These are phyloP conservation scores for Zygosaccharomyces pseudobailii DNA, from an alignment of 1,139 yeast species.

Conservation along the genomic window DNA sequence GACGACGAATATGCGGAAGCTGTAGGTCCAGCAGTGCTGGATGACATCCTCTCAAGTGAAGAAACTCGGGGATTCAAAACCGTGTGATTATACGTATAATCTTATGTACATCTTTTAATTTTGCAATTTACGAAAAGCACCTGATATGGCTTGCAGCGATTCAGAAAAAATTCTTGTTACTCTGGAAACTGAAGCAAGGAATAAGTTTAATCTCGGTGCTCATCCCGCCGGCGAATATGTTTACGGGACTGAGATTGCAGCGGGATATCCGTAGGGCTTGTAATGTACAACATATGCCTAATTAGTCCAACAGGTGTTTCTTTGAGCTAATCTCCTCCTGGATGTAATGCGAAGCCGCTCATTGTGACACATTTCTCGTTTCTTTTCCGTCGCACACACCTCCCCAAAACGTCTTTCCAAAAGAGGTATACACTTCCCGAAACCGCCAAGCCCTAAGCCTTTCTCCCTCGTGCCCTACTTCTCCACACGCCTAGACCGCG, in stretches of 20 bases:
- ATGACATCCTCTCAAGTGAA: constrained; percentile 16
- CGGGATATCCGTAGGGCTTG: too few relatives aligned
- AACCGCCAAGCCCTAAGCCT: background rate
- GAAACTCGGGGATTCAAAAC: background rate
- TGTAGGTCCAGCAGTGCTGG: constrained; percentile 24
- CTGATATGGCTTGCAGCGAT: background rate
- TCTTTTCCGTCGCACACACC: background rate
- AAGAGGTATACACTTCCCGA: background rate
- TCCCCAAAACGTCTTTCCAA: background rate
- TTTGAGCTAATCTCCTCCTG: too few relatives aligned
- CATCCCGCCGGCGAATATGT: too few relatives aligned
- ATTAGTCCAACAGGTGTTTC: too few relatives aligned
- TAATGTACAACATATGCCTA: too few relatives aligned
- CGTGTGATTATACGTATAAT: background rate
- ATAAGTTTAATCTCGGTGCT: too few relatives aligned
- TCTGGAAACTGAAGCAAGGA: too few relatives aligned
- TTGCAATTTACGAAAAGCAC: background rate
- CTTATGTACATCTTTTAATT: background rate
- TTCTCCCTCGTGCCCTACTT: background rate
- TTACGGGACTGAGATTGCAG: too few relatives aligned
- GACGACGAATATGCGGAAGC: constrained; percentile 26
- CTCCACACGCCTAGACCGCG: background rate
- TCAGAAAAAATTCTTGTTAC: background rate
- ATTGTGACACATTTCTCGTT: background rate
- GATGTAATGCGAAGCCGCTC: background rate